Percentiles rank a stretch among this genome's conserved stretches.
These are phyloP conservation scores for Cladophialophora yegresii DNA, from an alignment of 2,329 filamentous ascomycete species.

Conservation along the genomic window DNA sequence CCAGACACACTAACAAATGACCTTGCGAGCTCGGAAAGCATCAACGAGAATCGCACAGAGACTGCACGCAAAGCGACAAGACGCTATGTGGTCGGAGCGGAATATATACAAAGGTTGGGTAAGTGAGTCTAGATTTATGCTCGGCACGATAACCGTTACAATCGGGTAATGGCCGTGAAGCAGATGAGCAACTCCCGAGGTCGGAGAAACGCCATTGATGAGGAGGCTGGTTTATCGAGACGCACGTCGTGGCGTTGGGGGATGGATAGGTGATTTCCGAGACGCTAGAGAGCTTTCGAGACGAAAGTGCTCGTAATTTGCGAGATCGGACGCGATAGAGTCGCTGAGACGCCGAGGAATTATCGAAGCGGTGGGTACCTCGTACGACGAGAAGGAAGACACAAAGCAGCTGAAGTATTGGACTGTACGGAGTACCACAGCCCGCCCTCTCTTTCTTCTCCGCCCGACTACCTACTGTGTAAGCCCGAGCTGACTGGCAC, in stretches of 20 bases:
- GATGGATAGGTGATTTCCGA: constrained; percentile 19
- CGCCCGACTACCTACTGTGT: too few species aligned
- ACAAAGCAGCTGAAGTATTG: neutral
- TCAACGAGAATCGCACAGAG: neutral
- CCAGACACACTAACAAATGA: neutral
- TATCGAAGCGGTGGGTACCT: neutral
- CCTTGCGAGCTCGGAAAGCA: neutral
- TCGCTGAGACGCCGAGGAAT: neutral
- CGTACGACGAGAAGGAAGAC: neutral
- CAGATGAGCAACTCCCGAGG: constrained; percentile 20
- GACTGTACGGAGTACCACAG: neutral
- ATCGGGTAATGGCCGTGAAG: constrained; percentile 6
- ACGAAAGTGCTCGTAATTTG: constrained; percentile 6
- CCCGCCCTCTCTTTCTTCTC: neutral
- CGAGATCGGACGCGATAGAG: constrained; percentile 21
- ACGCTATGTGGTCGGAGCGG: neutral
- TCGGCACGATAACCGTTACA: constrained; percentile 15
- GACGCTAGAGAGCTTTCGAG: constrained; percentile 30
- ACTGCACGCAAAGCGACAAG: neutral
- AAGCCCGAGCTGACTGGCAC: neutral
- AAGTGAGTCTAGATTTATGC: neutral
- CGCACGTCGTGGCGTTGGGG: neutral
- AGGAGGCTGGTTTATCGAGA: constrained; percentile 21
- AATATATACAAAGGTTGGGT: constrained; percentile 21
- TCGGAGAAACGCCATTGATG: constrained; percentile 23